Percentiles rank a stretch among this genome's conserved stretches.
phyloP scores from a whole-genome alignment of 495 filamentous ascomycete species.

The Lophiotrema nucula region DNA sequence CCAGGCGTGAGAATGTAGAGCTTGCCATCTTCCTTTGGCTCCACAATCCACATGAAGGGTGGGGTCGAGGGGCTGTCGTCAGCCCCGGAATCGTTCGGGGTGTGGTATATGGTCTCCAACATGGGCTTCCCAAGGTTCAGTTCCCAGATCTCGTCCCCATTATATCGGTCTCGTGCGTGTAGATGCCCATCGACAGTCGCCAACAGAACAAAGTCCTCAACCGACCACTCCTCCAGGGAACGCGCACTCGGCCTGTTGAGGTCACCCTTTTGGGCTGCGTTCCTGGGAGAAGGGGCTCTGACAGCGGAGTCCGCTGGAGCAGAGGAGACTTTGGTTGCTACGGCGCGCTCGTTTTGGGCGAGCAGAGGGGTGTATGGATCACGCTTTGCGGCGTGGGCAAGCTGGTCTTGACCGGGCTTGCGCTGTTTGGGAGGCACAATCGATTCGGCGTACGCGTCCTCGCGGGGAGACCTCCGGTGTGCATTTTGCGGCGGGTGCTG shows the following conservation, averaged over 20 bases:
- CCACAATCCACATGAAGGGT: conserved; percentile 87
- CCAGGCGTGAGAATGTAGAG: conserved; percentile 82
- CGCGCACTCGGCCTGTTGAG: conserved; percentile 83
- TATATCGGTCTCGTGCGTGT: conserved; percentile 87
- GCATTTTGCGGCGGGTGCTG: conserved; percentile 38
- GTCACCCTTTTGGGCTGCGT: conserved; percentile 59
- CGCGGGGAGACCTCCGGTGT: conserved; percentile 30
- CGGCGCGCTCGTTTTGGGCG: conserved; percentile 84
- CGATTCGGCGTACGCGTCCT: conserved; percentile 29
- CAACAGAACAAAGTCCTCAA: conserved; percentile 99
- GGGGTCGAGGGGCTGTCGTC: conserved; percentile 67
- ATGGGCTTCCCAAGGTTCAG: conserved; percentile 79
- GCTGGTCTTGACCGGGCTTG: conserved; percentile 3
- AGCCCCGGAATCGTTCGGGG: conserved; percentile 61
- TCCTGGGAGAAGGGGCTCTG: conserved; percentile 57
- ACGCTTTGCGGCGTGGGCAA: conserved; percentile 35
- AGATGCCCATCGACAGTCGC: conserved; percentile 98
- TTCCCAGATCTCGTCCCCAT: conserved; percentile 78
- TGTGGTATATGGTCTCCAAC: conserved; percentile 85
- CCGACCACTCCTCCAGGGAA: conserved; percentile 97
- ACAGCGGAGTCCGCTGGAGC: conserved; percentile 67
- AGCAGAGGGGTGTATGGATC: conserved; percentile 34
- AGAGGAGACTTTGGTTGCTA: conserved; percentile 71
- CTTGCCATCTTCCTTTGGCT: conserved; percentile 82
- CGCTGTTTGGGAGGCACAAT: conserved; percentile 17